These are phyloP conservation scores for Leptosphaerulina australis DNA, from an alignment of 2,329 filamentous ascomycete species.

Conservation along the genomic window DNA sequence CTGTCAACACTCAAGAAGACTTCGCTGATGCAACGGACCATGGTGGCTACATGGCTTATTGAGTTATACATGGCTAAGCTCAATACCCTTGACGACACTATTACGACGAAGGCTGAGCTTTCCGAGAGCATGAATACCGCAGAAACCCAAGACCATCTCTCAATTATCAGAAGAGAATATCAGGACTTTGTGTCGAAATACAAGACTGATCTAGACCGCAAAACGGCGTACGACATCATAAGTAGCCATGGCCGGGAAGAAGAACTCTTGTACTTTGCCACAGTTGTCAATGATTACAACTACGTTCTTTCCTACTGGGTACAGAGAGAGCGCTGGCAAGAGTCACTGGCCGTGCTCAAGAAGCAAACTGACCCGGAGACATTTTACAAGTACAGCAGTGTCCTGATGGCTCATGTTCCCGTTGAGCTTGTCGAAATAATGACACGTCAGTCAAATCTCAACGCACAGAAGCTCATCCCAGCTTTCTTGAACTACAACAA, in stretches of 20 bases:
- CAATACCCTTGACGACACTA: conserved; percentile 91
- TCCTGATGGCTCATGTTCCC: conserved; percentile 89
- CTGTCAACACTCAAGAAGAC: conserved; percentile 80
- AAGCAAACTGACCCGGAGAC: conserved; percentile 90
- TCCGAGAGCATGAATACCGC: conserved; percentile 72
- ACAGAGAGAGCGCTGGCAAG: conserved; percentile 88
- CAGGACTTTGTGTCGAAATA: conserved; percentile 86
- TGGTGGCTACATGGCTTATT: conserved; percentile 94
- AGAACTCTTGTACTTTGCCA: conserved; percentile 90
- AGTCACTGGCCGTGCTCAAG: conserved; percentile 86
- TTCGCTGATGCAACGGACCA: conserved; percentile 87
- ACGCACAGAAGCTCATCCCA: conserved; percentile 87
- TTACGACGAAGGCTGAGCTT: conserved; percentile 84
- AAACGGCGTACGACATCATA: conserved; percentile 94
- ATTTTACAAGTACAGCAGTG: conserved; percentile 95
- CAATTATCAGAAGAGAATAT: conserved; percentile 75
- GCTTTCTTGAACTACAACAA: conserved; percentile 94
- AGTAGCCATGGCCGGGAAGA: conserved; percentile 94
- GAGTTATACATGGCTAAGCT: conserved; percentile 98
- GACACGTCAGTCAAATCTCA: conserved; percentile 86
- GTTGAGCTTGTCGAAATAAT: conserved; percentile 91
- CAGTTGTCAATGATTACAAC: conserved; percentile 85
- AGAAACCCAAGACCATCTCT: conserved; percentile 74
- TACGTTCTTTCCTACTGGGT: conserved; percentile 98
- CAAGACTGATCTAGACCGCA: conserved; percentile 84